Evolutionary conservation across 2,329 filamentous ascomycete genomes (phyloP).

Genomic region (Fusarium sp.): DNA sequence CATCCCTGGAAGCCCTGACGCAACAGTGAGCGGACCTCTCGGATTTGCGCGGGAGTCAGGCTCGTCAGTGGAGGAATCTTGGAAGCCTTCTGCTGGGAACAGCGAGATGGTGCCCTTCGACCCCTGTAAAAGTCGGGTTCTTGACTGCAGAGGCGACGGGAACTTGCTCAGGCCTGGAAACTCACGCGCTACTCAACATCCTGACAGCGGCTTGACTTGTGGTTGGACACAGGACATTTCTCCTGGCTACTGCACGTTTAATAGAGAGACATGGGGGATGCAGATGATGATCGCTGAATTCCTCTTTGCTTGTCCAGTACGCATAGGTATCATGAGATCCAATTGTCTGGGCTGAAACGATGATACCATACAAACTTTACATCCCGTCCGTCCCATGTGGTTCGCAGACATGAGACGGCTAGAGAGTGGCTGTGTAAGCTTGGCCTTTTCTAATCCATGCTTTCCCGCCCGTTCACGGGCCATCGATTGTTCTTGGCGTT

Average conservation of each 20-base stretch:
- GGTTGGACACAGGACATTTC: conserved; percentile 15
- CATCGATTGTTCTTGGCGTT: conserved; percentile 26
- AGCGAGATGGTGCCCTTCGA: conserved; percentile 8
- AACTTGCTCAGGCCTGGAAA: conserved; percentile 23
- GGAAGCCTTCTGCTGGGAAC: conserved; percentile 15
- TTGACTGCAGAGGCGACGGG: neutral
- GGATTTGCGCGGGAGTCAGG: conserved; percentile 17
- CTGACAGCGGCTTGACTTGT: conserved; percentile 20
- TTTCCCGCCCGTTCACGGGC: conserved; percentile 13
- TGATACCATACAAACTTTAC: conserved; percentile 12
- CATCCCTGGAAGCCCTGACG: conserved; percentile 33
- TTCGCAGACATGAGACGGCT: conserved; percentile 38
- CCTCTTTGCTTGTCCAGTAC: neutral
- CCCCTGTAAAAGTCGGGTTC: conserved; percentile 29
- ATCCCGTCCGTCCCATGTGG: conserved; percentile 23
- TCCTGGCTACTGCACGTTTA: conserved; percentile 40
- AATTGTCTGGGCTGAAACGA: conserved; percentile 26
- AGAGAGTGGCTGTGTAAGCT: conserved; percentile 41
- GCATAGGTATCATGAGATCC: neutral
- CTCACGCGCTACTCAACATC: conserved; percentile 25
- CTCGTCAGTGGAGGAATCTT: conserved; percentile 24
- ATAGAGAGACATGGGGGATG: conserved; percentile 13
- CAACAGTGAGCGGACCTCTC: conserved; percentile 35
- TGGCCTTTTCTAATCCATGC: conserved; percentile 24
- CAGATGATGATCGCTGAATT: conserved; percentile 12